phyloP scores from a whole-genome alignment of 768 basidiomycete species.

The Guyanaporus albipodus region DNA sequence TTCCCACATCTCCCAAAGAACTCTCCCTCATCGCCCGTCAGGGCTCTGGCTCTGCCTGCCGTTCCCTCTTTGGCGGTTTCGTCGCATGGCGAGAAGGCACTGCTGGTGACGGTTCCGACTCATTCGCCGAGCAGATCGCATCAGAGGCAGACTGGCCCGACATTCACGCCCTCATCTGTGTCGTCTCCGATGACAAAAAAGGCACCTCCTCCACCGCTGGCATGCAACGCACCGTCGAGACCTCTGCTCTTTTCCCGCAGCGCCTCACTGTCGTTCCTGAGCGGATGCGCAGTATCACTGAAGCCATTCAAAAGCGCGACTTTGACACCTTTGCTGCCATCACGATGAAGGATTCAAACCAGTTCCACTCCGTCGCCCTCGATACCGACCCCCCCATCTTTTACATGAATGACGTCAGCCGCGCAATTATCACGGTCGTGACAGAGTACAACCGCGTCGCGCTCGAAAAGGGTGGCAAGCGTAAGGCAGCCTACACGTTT shows the following conservation, averaged over 20 bases:
- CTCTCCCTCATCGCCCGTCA: conserved; percentile 95
- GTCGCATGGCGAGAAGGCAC: conserved; percentile 81
- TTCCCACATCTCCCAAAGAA: conserved; percentile 71
- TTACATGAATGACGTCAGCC: conserved; percentile 97
- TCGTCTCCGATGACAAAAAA: conserved; percentile 95
- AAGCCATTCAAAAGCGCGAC: conserved; percentile 74
- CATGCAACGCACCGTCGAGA: conserved; percentile 97
- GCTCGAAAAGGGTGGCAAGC: conserved; percentile 49
- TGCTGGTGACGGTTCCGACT: conserved; percentile 70
- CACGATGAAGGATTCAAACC: conserved; percentile 97
- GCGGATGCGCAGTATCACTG: conserved; percentile 78
- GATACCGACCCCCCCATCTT: conserved; percentile 98
- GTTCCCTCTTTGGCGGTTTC: conserved; percentile 95
- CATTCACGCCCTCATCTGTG: conserved; percentile 95
- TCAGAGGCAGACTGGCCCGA: conserved; percentile 88
- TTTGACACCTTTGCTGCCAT: conserved; percentile 87
- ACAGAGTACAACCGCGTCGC: conserved; percentile 89
- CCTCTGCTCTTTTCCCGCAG: conserved; percentile 81
- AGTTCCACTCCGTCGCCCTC: conserved; percentile 96
- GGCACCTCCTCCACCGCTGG: conserved; percentile 92
- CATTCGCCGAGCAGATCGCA: conserved; percentile 83
- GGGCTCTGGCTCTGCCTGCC: conserved; percentile 96
- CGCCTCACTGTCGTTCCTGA: conserved; percentile 89
- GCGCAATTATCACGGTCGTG: conserved; percentile 87
- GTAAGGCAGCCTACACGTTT: conserved; percentile 96